These are phyloP conservation scores for Epichloe glyceriae DNA, from an alignment of 2,329 filamentous ascomycete species.

Conservation along the genomic window DNA sequence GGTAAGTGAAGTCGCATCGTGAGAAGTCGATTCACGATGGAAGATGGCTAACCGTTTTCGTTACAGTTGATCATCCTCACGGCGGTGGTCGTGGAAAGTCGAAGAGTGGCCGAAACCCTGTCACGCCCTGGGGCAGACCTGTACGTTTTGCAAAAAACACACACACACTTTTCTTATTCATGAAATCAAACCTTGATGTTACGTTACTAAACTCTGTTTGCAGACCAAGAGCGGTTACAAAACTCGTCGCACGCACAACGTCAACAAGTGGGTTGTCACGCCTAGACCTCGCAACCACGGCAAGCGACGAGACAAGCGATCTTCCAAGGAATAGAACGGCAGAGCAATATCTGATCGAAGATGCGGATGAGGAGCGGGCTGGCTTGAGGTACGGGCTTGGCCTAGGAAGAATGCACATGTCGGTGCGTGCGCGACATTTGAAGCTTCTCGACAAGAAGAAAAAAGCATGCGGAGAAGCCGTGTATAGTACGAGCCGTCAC, in stretches of 20 bases:
- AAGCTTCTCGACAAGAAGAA: too few species aligned
- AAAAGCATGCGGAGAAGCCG: not conserved
- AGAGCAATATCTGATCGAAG: not conserved
- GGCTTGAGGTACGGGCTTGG: too few species aligned
- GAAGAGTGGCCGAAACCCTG: slow-evolving; percentile 92
- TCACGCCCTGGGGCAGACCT: slow-evolving; percentile 91
- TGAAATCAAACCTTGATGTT: too few species aligned
- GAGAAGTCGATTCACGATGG: not conserved
- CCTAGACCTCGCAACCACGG: slow-evolving; percentile 80
- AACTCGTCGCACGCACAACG: slow-evolving; percentile 75
- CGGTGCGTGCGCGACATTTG: not conserved
- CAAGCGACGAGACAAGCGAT: slow-evolving; percentile 61
- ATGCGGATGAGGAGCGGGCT: too few species aligned
- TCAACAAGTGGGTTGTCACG: slow-evolving; percentile 83
- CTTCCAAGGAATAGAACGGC: slow-evolving; percentile 15
- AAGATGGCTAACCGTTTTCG: slow-evolving; percentile 4
- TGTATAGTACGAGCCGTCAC: slow-evolving; percentile 3
- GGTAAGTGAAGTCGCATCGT: slow-evolving; percentile 35
- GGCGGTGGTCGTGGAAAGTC: slow-evolving; percentile 98
- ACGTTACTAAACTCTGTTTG: not conserved
- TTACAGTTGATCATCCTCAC: slow-evolving; percentile 78
- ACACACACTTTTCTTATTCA: too few species aligned
- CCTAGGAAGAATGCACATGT: not conserved
- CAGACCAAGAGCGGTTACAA: slow-evolving; percentile 80
- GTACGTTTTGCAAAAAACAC: slow-evolving; percentile 45